These are phyloP conservation scores for Astraeus odoratus DNA, from an alignment of 768 basidiomycete genomes.

Conservation along the genomic window DNA sequence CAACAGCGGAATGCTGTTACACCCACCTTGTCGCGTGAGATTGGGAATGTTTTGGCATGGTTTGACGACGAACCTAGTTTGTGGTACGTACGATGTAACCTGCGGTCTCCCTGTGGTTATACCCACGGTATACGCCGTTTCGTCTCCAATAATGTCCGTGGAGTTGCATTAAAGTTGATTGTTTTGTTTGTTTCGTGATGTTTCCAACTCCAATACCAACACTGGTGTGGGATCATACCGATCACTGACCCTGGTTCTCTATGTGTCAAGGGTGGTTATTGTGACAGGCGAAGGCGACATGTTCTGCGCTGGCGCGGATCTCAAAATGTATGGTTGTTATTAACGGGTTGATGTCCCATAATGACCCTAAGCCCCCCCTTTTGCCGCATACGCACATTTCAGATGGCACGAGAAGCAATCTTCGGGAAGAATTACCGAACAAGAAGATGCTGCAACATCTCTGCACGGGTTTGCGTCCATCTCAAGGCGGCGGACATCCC, in stretches of 20 bases:
- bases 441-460: slow-evolving; percentile 32
- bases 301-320: slow-evolving; percentile 79
- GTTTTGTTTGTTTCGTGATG: not conserved
- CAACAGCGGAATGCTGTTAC: slow-evolving; percentile 69
- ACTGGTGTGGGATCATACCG: too few relatives aligned
- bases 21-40: slow-evolving; percentile 45
- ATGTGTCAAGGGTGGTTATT: slow-evolving; percentile 68
- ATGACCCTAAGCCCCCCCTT: not conserved
- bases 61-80: slow-evolving; percentile 64
- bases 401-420: slow-evolving; percentile 59
- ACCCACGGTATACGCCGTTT: not conserved
- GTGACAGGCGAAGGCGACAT: slow-evolving; percentile 65
- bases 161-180: not conserved
- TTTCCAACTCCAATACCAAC: too few relatives aligned
- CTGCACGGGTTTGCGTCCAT: slow-evolving; percentile 65
- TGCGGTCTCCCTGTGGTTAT: too few relatives aligned
- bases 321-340: slow-evolving; percentile 50
- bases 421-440: slow-evolving; percentile 37
- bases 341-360: too few relatives aligned
- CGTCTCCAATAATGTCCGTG: not conserved
- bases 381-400: not conserved
- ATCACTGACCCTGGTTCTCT: too few relatives aligned
- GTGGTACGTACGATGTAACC: slow-evolving; percentile 45
- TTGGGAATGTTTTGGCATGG: slow-evolving; percentile 54
- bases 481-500: slow-evolving; percentile 53